Evolutionary conservation across 306 rosid genomes (phyloP), one percentile per base, ranked within the genome.

Genomic region (Ammopiptanthus mongolicus): DNA sequence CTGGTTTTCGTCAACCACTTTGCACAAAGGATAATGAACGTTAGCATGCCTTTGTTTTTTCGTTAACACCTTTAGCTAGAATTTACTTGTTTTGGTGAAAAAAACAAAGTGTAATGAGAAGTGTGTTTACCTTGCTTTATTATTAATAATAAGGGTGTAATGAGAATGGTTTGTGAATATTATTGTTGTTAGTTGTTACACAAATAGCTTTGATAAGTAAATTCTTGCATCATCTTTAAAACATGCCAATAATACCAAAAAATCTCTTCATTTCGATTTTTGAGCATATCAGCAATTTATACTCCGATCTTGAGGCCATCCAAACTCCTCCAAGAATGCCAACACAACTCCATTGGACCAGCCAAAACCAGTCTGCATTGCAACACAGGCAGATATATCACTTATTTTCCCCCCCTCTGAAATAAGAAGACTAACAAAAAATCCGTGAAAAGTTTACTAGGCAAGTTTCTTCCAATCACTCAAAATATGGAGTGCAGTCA

Each of bases 321-420:
- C 97, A 79, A 95, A 92, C 86, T 95, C 97, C 87, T 91, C 99
- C 82, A 91, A 81, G 78, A 95, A 87, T 53, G 97, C 96, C 84
- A 95, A 86, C 37, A 90, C 95, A 57, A 95, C 93, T 64, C 97
- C 97, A 66, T 91, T 95, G 12, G 97, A 88, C 97, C 97, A 95
- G 8, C 97, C 99, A 86, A 95, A 95, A 74, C 97, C 97, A 83
- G 96, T 95, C 99, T 95, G 87, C 85, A 83, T 76, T 79, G 74
- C 75, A 79, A 62, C 39, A 82, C 63, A 68, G n/a, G 53, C 53
- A 56, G 23, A 2, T 28, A 73, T 44, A 39, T 70, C 64, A 61
- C 41, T 36, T 59, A 34, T 25, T 14, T 25, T 29, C 10, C 47
- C 5, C 5, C 8, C 22, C 37, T 50, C 46, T 15, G 23, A 71